These are phyloP conservation scores for Kalmanozyma brasiliensis DNA, from an alignment of 1,284 basidiomycete genomes.

Conservation along the genomic window DNA sequence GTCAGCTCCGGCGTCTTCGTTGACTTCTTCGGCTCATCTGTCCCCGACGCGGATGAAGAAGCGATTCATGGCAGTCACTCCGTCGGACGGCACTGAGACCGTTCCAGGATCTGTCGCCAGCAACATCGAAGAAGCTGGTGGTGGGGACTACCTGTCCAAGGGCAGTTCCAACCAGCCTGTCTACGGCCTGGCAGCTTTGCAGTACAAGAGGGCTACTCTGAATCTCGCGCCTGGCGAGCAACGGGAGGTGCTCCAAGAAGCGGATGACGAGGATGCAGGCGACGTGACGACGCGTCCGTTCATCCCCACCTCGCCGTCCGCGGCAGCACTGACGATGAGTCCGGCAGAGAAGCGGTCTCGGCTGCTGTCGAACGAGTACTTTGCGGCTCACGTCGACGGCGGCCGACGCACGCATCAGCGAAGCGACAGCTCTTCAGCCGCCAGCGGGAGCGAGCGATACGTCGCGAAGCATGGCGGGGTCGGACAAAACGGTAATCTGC, in stretches of 20 bases:
- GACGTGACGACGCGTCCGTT: constrained; percentile 16
- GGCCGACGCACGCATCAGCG: constrained; percentile 3
- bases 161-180: constrained; percentile 12
- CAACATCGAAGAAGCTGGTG: constrained; percentile 34
- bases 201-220: constrained; percentile 34
- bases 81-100: constrained; percentile 46
- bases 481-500: not conserved
- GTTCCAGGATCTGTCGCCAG: constrained; percentile 42
- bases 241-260: constrained; percentile 12
- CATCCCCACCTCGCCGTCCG: constrained; percentile 3
- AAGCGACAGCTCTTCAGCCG: constrained; percentile 3
- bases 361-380: constrained; percentile 33
- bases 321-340: constrained; percentile 12
- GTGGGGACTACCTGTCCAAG: constrained; percentile 40
- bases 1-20: constrained; percentile 23
- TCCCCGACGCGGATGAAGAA: constrained; percentile 19
- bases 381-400: constrained; percentile 27
- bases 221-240: constrained; percentile 22
- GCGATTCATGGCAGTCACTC: constrained; percentile 24
- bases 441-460: not conserved
- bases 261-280: constrained; percentile 9
- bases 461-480: not conserved
- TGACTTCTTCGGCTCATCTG: constrained; percentile 23
- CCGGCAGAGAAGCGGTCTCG: constrained; percentile 38
- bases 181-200: constrained; percentile 24